A percentile compares a stretch with the other conserved stretches of the same genome.
phyloP scores from a whole-genome alignment of 805 yeast genomes.

The Candida yuanshanica region DNA sequence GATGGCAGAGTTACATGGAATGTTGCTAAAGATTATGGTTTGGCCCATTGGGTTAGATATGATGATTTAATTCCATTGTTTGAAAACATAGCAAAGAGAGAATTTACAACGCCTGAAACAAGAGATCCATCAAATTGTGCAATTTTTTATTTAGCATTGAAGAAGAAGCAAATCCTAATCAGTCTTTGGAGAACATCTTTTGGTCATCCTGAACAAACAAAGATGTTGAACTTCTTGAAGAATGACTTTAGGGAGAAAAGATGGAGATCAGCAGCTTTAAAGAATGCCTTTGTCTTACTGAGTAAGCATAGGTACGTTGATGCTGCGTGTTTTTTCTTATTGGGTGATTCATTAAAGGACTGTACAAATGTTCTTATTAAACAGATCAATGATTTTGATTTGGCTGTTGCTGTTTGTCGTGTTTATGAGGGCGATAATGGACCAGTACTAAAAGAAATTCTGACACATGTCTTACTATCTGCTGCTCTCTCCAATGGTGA shows the following conservation, averaged over 20 bases:
- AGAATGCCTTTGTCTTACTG: constrained; percentile 85
- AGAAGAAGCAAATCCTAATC: constrained; percentile 66
- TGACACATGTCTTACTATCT: constrained; percentile 50
- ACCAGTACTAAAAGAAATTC: constrained; percentile 41
- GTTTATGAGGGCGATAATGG: constrained; percentile 63
- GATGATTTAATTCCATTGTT: constrained; percentile 43
- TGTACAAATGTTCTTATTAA: constrained; percentile 67
- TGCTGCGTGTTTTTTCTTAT: constrained; percentile 83
- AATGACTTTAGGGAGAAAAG: constrained; percentile 72
- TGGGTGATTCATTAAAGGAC: constrained; percentile 73
- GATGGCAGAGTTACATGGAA: constrained; percentile 50
- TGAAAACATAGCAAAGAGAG: constrained; percentile 69
- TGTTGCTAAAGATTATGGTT: constrained; percentile 50
- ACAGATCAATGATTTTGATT: constrained; percentile 59
- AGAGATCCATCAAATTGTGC: constrained; percentile 74
- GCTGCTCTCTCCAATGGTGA: constrained; percentile 57
- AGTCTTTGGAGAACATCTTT: constrained; percentile 80
- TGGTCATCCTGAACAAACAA: constrained; percentile 75
- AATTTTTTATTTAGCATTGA: constrained; percentile 70
- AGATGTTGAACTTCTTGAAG: constrained; percentile 69
- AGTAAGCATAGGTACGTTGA: constrained; percentile 84
- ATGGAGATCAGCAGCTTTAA: constrained; percentile 86
- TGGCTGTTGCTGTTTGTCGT: constrained; percentile 80
- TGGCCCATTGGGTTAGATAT: constrained; percentile 64
- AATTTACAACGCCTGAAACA: constrained; percentile 48